Base-by-base conservation (phyloP, 2,329 filamentous ascomycete genomes). In the Verticillium klebahnii region DNA sequence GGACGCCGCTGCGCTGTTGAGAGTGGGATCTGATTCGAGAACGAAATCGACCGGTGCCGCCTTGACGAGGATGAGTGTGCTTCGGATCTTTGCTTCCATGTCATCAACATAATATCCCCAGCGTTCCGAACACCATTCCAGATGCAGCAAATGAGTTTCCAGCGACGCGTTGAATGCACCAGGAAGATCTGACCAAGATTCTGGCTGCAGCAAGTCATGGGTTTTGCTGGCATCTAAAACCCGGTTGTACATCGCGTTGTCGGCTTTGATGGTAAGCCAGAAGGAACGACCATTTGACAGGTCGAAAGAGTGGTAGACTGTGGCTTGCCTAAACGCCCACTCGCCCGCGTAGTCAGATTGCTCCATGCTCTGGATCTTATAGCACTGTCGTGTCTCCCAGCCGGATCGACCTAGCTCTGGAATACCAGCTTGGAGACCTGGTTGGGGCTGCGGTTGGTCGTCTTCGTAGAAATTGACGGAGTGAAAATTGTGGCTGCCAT, bases 81-180 rank as follows among this genome's bases (percentile, higher is more conserved):
- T 14, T 14, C 34, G 34, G 11, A 36, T 5, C 14, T 36, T 36
- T 9, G 32, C 8, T 3, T 60, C 58, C 0, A 57, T 32, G 1
- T 62, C 61, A 15, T 62, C 60, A 11, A 62, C 60, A 1, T 57
- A 62, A 5, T 60, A 32, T 3, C 58, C 37, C 55, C 58, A 62
- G 32, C 55, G 37, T 2, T 62, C 61, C 19, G 60, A 55, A 23
- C 61, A 60, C 61, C 61, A 62, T 6, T 19, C 57, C 8, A 60
- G 1, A 15, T 36, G 54, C 0, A 62, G 15, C 6, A 62, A 14
- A 14, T 62, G 61, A 0, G 58, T 62, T 1, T 29, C 32, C 3
- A 62, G 15, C 3, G 61, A 60, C 5, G 52, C 58, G 31, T 57
- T 56, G 3, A 60, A 45, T 59, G 34, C 4, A 12, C 1, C 9